A percentile compares a stretch with the other conserved stretches of the same genome.
These are phyloP conservation scores for Neoarthrinium moseri DNA, from an alignment of 2,329 filamentous ascomycete genomes.

Conservation along the genomic window DNA sequence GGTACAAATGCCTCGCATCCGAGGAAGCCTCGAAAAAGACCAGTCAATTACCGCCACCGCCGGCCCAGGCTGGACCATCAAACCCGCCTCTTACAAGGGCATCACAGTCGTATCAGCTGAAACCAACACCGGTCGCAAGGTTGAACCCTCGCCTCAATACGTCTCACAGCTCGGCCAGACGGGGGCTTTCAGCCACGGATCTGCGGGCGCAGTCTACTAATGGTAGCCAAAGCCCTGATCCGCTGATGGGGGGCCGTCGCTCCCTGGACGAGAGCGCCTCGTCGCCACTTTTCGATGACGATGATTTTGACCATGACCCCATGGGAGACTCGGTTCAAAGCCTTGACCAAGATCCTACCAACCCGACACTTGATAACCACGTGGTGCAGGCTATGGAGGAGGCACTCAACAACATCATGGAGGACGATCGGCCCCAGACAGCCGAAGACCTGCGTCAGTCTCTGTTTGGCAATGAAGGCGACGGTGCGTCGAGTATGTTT, in stretches of 20 bases:
- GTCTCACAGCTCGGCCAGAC: constrained; percentile 29
- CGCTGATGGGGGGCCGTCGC: constrained; percentile 48
- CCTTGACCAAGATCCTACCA: constrained; percentile 68
- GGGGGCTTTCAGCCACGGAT: constrained; percentile 48
- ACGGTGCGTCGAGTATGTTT: constrained; percentile 48
- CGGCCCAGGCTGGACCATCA: constrained; percentile 21
- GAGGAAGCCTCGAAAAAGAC: constrained; percentile 64
- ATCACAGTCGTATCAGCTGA: constrained; percentile 39
- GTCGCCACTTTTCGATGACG: constrained; percentile 74
- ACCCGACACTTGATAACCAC: constrained; percentile 65
- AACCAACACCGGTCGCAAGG: constrained; percentile 42
- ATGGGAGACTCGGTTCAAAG: constrained; percentile 73
- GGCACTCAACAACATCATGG: constrained; percentile 89
- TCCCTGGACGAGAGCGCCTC: constrained; percentile 68
- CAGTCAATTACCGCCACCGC: constrained; percentile 14
- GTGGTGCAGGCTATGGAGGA: constrained; percentile 92
- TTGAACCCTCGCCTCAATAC: constrained; percentile 37
- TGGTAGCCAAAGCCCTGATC: constrained; percentile 35
- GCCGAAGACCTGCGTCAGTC: constrained; percentile 65
- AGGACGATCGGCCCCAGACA: constrained; percentile 65
- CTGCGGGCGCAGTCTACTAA: constrained; percentile 37
- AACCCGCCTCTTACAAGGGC: constrained; percentile 25
- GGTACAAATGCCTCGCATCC: constrained; percentile 92
- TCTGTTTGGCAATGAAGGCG: constrained; percentile 61
- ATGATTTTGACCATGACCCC: constrained; percentile 70